These are phyloP conservation scores for Cicer judaicum DNA, from an alignment of 306 rosid genomes.

Conservation along the genomic window DNA sequence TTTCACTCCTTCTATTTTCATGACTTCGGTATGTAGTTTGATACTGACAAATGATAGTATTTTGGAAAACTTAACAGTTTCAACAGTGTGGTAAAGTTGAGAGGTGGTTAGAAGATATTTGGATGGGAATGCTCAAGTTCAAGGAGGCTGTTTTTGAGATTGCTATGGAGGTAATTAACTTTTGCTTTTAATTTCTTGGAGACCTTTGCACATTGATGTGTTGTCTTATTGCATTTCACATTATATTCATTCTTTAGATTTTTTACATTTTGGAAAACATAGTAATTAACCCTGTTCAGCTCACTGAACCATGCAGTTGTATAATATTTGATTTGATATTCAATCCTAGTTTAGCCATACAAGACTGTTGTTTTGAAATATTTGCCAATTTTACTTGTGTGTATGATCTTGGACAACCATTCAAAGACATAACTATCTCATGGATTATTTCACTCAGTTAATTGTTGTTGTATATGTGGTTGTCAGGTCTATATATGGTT, in stretches of 20 bases:
- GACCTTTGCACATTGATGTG: not conserved
- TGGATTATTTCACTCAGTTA: conserved; percentile 13
- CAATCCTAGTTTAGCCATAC: conserved; percentile 30
- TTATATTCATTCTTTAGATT: conserved; percentile 14
- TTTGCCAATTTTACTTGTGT: conserved; percentile 3
- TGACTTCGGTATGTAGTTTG: conserved; percentile 30
- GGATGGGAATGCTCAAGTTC: conserved; percentile 89
- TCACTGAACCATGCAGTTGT: conserved; percentile 2
- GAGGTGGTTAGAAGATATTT: conserved; percentile 96
- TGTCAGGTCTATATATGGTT: conserved; percentile 17
- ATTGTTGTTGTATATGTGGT: conserved; percentile 3
- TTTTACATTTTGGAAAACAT: conserved; percentile 21
- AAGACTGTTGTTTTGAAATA: conserved; percentile 24
- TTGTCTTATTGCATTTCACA: conserved; percentile 22
- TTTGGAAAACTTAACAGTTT: conserved; percentile 59
- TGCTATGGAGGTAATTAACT: conserved; percentile 74
- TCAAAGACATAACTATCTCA: conserved; percentile 3
- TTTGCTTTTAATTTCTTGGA: conserved; percentile 35
- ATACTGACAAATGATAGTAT: conserved; percentile 41
- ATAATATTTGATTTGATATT: conserved; percentile 24
- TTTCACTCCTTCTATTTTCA: not conserved
- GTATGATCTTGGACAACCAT: conserved; percentile 15
- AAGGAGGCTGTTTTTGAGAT: conserved; percentile 80
- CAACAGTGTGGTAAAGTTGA: conserved; percentile 83
- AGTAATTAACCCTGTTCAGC: conserved; percentile 8